Evolutionary conservation across 2,329 filamentous ascomycete species (phyloP).

Genomic region (Neofusicoccum laricinum): DNA sequence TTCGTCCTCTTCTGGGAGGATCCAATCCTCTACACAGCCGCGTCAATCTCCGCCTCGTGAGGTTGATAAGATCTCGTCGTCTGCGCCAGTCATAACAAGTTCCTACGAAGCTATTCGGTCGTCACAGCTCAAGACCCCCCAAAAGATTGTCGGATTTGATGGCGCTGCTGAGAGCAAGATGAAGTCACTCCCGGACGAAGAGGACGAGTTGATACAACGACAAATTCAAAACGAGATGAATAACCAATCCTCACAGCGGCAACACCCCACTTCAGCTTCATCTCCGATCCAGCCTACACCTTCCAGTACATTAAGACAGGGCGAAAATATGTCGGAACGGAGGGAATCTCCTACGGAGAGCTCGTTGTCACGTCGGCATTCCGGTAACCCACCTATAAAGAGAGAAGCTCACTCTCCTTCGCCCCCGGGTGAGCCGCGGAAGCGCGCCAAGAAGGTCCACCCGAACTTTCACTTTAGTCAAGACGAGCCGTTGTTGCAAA

Average conservation of each 20-base stretch:
- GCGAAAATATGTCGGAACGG: neutral
- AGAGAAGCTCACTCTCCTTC: neutral
- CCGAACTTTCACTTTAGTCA: slow-evolving; percentile 16
- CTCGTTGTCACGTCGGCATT: neutral
- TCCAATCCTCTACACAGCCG: neutral
- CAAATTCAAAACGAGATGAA: slow-evolving; percentile 11
- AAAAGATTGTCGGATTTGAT: neutral
- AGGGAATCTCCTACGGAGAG: neutral
- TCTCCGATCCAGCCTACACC: neutral
- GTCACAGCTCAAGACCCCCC: neutral
- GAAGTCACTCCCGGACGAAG: neutral
- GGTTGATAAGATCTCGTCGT: neutral
- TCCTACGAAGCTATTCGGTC: neutral
- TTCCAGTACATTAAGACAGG: neutral
- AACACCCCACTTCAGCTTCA: neutral
- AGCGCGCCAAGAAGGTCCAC: neutral
- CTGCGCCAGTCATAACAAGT: neutral
- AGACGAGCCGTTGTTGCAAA: slow-evolving; percentile 6
- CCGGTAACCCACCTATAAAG: neutral
- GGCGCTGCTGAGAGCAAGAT: neutral
- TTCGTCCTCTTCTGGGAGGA: neutral
- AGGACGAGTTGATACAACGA: neutral
- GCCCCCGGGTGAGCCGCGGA: neutral
- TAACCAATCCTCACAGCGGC: neutral
- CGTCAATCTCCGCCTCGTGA: neutral